A percentile compares a stretch with the other conserved stretches of the same genome.
Conservation (phyloP, 331 rosid species). For the Rosa hybrid region DNA sequence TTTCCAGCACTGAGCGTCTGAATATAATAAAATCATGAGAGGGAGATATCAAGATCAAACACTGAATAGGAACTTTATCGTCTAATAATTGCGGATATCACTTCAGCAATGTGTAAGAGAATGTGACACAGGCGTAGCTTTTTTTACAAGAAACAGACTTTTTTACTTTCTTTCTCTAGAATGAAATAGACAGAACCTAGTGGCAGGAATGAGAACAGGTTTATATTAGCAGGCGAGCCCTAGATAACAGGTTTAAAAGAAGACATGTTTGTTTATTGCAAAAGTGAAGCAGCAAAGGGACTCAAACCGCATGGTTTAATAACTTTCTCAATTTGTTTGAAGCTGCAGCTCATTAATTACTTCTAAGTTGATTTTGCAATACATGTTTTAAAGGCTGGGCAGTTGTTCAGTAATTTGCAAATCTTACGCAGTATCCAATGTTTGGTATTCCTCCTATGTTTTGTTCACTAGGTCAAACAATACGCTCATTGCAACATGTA, state of each 20-base stretch:
- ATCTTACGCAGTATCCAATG: constrained; percentile 11
- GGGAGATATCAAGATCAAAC: constrained; percentile 9
- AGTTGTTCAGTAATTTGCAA: neutral
- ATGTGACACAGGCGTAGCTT: neutral
- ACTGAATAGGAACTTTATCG: neutral
- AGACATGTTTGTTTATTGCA: neutral
- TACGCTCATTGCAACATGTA: neutral
- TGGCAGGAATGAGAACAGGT: neutral
- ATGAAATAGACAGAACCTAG: neutral
- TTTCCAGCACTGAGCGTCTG: constrained; percentile 82
- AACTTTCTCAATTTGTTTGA: neutral
- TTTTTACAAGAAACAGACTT: neutral
- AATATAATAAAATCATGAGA: constrained; percentile 25
- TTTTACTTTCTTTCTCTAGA: neutral
- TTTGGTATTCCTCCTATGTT: neutral
- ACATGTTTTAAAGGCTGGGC: neutral
- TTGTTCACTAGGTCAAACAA: neutral
- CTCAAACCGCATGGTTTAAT: neutral
- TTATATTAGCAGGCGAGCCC: neutral
- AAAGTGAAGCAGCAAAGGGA: neutral
- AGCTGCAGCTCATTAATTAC: neutral
- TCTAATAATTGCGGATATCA: neutral
- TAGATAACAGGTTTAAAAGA: neutral
- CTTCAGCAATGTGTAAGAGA: neutral
- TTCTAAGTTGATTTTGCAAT: neutral